phyloP scores from a whole-genome alignment of 176 grass and related monocot species.

The Musa acuminata region DNA sequence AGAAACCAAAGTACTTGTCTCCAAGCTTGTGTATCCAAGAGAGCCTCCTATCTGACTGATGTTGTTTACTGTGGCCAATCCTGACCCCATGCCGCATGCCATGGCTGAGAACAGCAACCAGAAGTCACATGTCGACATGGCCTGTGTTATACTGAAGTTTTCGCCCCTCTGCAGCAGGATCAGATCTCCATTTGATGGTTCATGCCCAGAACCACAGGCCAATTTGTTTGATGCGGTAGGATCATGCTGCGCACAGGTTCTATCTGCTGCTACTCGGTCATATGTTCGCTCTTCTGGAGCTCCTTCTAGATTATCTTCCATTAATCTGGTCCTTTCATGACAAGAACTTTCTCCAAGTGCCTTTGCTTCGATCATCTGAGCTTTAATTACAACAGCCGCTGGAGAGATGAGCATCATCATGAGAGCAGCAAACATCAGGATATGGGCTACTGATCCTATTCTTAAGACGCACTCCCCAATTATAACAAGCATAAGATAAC shows the following conservation, averaged over 20 bases:
- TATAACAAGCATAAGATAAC: constrained; percentile 80
- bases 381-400: constrained; percentile 33
- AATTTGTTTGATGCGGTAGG: not conserved
- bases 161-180: constrained; percentile 20
- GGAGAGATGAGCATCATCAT: constrained; percentile 53
- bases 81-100: constrained; percentile 70
- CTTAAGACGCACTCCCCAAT: constrained; percentile 47
- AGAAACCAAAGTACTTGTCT: constrained; percentile 51
- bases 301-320: not conserved
- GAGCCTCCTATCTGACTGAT: constrained; percentile 68
- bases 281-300: not conserved
- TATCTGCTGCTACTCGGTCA: not conserved
- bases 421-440: constrained; percentile 35
- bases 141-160: constrained; percentile 39
- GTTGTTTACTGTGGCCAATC: constrained; percentile 70
- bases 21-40: constrained; percentile 44
- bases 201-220: too few species aligned
- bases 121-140: constrained; percentile 46
- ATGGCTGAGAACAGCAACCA: constrained; percentile 59
- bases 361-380: constrained; percentile 29
- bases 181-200: not conserved
- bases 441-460: not conserved
- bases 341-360: not conserved
- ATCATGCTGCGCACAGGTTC: not conserved
- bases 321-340: constrained; percentile 4